Percentiles rank a stretch among this genome's conserved stretches.
phyloP scores from a whole-genome alignment of 192 early-diverging fungal genomes.

The Chytriomyces confervae region DNA sequence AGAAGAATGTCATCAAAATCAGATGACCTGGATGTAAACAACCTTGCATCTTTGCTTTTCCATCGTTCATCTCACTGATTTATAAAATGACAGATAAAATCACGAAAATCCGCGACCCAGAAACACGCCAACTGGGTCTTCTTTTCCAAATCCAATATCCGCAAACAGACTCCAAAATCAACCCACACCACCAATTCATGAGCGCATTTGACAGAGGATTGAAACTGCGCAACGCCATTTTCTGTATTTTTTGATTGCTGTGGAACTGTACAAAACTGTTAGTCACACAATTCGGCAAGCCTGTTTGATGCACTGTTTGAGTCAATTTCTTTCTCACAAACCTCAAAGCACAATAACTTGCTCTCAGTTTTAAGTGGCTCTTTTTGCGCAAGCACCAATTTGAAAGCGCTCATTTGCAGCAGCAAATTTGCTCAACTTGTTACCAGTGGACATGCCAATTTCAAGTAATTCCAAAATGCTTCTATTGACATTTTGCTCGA shows the following conservation, averaged over 20 bases:
- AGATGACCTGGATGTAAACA: slow-evolving; percentile 83
- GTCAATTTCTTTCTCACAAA: no score
- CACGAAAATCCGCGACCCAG: slow-evolving; percentile 89
- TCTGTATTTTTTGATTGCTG: slow-evolving; percentile 94
- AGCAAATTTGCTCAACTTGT: no score
- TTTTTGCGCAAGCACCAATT: no score
- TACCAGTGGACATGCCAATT: no score
- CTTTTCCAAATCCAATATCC: slow-evolving; percentile 96
- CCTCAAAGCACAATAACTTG: no score
- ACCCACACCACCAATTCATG: slow-evolving; percentile 98
- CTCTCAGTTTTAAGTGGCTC: no score
- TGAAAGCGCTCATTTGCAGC: no score
- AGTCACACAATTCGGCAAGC: no score
- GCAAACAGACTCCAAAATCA: slow-evolving; percentile 79
- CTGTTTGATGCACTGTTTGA: no score
- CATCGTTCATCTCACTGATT: background rate
- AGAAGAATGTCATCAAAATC: slow-evolving; percentile 88
- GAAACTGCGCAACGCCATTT: slow-evolving; percentile 85
- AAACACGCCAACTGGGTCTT: slow-evolving; percentile 84
- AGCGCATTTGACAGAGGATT: slow-evolving; percentile 91
- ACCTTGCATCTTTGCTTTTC: no score
- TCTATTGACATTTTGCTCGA: slow-evolving; percentile 1
- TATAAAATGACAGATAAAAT: slow-evolving; percentile 58
- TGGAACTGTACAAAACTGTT: slow-evolving; percentile 96
- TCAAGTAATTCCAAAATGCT: no score